These are phyloP conservation scores for Cydonia oblonga DNA, from an alignment of 331 rosid genomes.

Conservation along the genomic window DNA sequence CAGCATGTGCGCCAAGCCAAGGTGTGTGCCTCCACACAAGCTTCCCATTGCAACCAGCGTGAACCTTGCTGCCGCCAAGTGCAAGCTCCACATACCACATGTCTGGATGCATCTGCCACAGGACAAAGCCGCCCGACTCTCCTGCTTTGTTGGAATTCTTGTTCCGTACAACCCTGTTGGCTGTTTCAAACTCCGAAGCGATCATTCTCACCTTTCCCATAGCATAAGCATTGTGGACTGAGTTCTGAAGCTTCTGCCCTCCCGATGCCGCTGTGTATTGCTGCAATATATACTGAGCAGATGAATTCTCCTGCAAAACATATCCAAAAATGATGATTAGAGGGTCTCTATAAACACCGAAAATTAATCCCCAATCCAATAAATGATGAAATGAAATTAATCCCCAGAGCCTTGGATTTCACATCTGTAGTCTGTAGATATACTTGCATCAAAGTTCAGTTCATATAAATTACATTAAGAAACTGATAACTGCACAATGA, in stretches of 20 bases:
- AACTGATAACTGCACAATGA: not conserved
- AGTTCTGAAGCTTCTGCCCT: constrained; percentile 75
- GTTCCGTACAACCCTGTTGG: constrained; percentile 60
- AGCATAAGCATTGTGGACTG: constrained; percentile 80
- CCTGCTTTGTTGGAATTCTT: constrained; percentile 67
- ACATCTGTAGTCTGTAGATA: not conserved
- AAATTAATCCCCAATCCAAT: not conserved
- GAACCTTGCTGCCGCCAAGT: constrained; percentile 95
- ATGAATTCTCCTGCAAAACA: constrained; percentile 65
- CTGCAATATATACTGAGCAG: constrained; percentile 90
- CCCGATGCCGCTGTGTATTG: constrained; percentile 88
- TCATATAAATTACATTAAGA: not conserved
- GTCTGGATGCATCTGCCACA: constrained; percentile 97
- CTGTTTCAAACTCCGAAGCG: constrained; percentile 91
- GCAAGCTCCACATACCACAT: constrained; percentile 99
- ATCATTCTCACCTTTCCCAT: constrained; percentile 94
- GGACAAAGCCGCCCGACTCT: constrained; percentile 83
- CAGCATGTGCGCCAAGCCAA: constrained; percentile 96
- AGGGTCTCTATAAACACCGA: not conserved
- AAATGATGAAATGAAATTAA: not conserved
- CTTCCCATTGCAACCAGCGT: constrained; percentile 91
- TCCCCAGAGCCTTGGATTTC: not conserved
- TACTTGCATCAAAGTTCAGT: not conserved
- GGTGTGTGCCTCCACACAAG: constrained; percentile 99
- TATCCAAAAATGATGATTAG: not conserved